These are phyloP conservation scores for Blastobotrys elegans DNA, from an alignment of 1,139 yeast genomes.

Conservation along the genomic window DNA sequence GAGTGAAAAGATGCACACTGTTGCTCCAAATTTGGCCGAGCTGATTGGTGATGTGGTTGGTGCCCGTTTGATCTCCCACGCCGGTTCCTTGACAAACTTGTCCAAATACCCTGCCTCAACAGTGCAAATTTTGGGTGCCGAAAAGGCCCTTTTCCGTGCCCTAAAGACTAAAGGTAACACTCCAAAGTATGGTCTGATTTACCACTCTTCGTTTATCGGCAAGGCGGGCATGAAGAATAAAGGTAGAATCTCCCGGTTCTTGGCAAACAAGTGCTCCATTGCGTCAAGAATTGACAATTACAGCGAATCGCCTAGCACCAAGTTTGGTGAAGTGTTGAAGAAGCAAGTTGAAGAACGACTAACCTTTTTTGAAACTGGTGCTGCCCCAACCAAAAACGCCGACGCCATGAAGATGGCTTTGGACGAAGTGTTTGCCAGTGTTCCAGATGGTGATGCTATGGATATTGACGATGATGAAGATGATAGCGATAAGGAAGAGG, in stretches of 20 bases:
- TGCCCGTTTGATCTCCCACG: constrained; percentile 96
- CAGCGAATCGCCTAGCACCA: constrained; percentile 51
- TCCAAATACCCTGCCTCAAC: constrained; percentile 99
- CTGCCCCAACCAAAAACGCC: constrained; percentile 92
- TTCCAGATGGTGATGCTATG: constrained; percentile 45
- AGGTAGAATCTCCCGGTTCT: constrained; percentile 97
- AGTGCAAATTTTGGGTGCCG: constrained; percentile 97
- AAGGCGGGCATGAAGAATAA: constrained; percentile 95
- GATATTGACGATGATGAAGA: constrained; percentile 46
- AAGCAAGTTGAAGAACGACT: constrained; percentile 97
- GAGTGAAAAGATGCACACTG: constrained; percentile 93
- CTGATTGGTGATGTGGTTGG: constrained; percentile 98
- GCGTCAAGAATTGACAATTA: constrained; percentile 98
- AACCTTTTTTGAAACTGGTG: constrained; percentile 92
- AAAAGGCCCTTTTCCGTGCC: constrained; percentile 97
- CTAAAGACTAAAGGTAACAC: constrained; percentile 97
- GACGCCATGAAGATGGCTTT: constrained; percentile 92
- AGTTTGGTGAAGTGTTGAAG: constrained; percentile 86
- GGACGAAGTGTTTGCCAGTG: constrained; percentile 51
- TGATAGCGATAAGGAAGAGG: constrained; percentile 35
- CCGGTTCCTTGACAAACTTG: constrained; percentile 93
- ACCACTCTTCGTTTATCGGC: constrained; percentile 95
- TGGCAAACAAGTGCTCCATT: constrained; percentile 98
- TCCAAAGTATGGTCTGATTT: constrained; percentile 95
- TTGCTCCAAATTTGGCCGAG: constrained; percentile 96